Percentiles rank a stretch among this genome's conserved stretches.
These are phyloP conservation scores for Saccharomyces paradoxus DNA, from an alignment of 805 yeast genomes.

Conservation along the genomic window DNA sequence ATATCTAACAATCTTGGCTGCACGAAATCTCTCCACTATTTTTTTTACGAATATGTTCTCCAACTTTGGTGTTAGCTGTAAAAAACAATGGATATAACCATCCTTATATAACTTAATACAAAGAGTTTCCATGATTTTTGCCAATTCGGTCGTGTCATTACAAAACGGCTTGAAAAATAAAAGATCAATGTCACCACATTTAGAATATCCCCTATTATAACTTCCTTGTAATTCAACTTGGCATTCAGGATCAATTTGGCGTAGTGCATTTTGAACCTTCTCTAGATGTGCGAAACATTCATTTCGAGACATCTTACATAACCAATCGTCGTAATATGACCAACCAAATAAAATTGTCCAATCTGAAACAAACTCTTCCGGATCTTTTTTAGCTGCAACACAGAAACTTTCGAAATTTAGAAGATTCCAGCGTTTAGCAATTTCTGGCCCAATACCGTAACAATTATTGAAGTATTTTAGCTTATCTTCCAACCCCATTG, in stretches of 20 bases:
- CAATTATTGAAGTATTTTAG: conserved; percentile 24
- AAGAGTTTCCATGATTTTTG: conserved; percentile 15
- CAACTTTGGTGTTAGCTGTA: conserved; percentile 16
- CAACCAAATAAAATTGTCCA: conserved; percentile 29
- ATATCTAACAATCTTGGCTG: conserved; percentile 3
- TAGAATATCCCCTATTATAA: conserved; percentile 19
- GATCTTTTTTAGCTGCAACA: conserved; percentile 13
- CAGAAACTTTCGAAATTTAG: conserved; percentile 14
- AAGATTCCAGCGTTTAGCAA: conserved; percentile 21
- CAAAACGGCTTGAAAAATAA: conserved; percentile 22
- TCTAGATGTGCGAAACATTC: conserved; percentile 21
- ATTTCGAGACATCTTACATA: conserved; percentile 14
- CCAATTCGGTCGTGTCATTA: conserved; percentile 17
- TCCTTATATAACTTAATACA: conserved; percentile 10
- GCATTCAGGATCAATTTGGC: conserved; percentile 13
- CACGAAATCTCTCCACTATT: conserved; percentile 8
- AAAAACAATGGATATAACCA: conserved; percentile 21
- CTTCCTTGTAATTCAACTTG: conserved; percentile 26
- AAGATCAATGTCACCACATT: conserved; percentile 29
- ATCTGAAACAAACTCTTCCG: conserved; percentile 12
- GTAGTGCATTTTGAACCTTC: conserved; percentile 12
- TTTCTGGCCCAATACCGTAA: conserved; percentile 24
- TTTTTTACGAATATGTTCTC: conserved; percentile 4
- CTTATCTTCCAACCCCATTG: conserved; percentile 9
- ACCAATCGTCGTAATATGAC: conserved; percentile 30